Evolutionary conservation across 495 filamentous ascomycete genomes (phyloP).

Genomic region (Talaromyces thailandensis): DNA sequence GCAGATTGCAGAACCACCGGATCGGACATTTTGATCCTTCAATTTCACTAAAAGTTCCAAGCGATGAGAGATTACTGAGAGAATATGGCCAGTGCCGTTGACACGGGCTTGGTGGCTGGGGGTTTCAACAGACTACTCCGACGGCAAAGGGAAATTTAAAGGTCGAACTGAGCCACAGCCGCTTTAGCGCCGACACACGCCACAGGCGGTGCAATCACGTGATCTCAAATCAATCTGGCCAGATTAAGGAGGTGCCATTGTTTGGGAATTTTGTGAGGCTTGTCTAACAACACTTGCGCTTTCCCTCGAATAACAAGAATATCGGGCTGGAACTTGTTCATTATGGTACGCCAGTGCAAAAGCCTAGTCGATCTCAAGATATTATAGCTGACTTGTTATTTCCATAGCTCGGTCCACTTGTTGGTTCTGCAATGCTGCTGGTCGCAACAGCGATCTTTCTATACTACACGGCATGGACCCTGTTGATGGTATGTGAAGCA

Average conservation of each 20-base stretch:
- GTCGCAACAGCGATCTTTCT: conserved; percentile 91
- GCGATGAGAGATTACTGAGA: not conserved
- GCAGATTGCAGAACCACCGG: conserved; percentile 52
- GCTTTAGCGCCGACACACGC: not conserved
- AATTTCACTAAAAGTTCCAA: no score
- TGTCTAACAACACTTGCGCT: not conserved
- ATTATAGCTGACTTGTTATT: not conserved
- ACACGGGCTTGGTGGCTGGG: conserved; percentile 2
- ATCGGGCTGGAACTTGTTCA: conserved; percentile 8
- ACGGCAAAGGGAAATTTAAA: not conserved
- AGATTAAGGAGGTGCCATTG: not conserved
- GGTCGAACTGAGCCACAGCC: not conserved
- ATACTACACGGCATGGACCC: conserved; percentile 97
- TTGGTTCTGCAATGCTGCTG: conserved; percentile 96
- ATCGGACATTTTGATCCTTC: conserved; percentile 28
- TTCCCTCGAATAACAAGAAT: not conserved
- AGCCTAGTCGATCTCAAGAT: not conserved
- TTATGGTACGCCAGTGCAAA: conserved; percentile 15
- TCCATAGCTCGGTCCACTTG: conserved; percentile 81
- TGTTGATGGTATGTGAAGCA: conserved; percentile 70
- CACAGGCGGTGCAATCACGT: not conserved
- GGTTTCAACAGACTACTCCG: not conserved
- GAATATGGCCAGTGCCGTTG: not conserved
- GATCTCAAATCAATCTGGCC: conserved; percentile 2
- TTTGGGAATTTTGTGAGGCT: not conserved